Evolutionary conservation across 2,329 filamentous ascomycete species (phyloP), one percentile per base, ranked within the genome.

Genomic region (Incumbomyces lentus): DNA sequence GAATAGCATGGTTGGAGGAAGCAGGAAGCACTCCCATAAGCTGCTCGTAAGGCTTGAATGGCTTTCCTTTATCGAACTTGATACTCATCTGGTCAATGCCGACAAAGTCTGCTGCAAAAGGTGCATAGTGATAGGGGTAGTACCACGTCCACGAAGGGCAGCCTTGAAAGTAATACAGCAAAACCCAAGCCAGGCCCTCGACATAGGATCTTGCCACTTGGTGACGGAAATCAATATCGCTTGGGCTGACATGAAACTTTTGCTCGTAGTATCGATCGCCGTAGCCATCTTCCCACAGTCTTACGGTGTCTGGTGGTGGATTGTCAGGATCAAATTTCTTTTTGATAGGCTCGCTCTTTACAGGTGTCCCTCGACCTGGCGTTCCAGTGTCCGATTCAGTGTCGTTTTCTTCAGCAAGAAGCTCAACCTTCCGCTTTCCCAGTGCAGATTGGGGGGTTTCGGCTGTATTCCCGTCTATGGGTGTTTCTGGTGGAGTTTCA

Each of bases 71-170:
- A 49, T 86, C 76, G 56, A 98, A 98, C 14, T 75, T 71, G 54
- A 95, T 78, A 29, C 84, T 74, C 72, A 95, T 80, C 55, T 87
- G 81, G 44, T 74, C 78, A 38, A 98, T 73, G 47, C 89, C 82
- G 49, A 84, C 82, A 64, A 98, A 98, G 64, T 98, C 92, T 44
- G 88, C 85, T 2, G 92, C 92, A 62, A 98, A 98, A 2, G 93
- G 92, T 1, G 92, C 93, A 62, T 98, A 98, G 62, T 98, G 92
- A 60, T 96, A 94, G 0, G 92, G 92, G 61, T 95, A 98, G 64
- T 92, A 98, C 92, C 92, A 98, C 44, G 90, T 93, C 92, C 93
- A 98, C 0, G 88, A 95, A 17, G 92, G 88, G 59, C 92, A 98
- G 19, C 92, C 92, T 65, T 98, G 92, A 65, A 95, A 95, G 64